phyloP scores from a whole-genome alignment of 306 rosid genomes.

The Vicia faba region DNA sequence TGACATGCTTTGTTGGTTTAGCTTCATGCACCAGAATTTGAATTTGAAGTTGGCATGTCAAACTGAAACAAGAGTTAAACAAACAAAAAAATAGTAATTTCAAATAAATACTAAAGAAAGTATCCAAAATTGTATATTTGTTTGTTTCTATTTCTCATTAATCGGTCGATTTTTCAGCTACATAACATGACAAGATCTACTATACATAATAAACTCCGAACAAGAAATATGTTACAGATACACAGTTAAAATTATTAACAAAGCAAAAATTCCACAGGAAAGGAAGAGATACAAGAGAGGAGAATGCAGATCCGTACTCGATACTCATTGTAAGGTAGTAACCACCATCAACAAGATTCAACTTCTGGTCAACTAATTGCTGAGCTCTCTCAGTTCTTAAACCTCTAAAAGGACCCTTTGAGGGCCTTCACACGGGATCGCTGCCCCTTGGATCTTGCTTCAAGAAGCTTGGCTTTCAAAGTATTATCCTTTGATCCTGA shows the following conservation, averaged over 20 bases:
- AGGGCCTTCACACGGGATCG: constrained; percentile 66
- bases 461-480: constrained; percentile 89
- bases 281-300: constrained; percentile 2
- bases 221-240: constrained; percentile 42
- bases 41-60: neutral
- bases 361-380: constrained; percentile 20
- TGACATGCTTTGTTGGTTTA: too few relatives aligned
- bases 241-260: constrained; percentile 35
- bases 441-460: constrained; percentile 89
- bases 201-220: constrained; percentile 47
- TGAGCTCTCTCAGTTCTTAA: constrained; percentile 3
- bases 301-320: neutral
- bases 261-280: constrained; percentile 31
- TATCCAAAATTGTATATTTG: constrained; percentile 36
- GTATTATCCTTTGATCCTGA: constrained; percentile 66
- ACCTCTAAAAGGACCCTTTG: constrained; percentile 55
- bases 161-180: constrained; percentile 33
- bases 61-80: neutral
- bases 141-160: constrained; percentile 21
- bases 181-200: constrained; percentile 35
- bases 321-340: neutral
- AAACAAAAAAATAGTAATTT: too few relatives aligned
- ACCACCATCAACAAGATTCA: constrained; percentile 38
- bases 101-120: neutral
- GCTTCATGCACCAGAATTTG: too few relatives aligned